Evolutionary conservation across 441 rosid genomes (phyloP), one percentile per base, ranked within the genome.

Genomic region (Bocquillonia castaneifolia): DNA sequence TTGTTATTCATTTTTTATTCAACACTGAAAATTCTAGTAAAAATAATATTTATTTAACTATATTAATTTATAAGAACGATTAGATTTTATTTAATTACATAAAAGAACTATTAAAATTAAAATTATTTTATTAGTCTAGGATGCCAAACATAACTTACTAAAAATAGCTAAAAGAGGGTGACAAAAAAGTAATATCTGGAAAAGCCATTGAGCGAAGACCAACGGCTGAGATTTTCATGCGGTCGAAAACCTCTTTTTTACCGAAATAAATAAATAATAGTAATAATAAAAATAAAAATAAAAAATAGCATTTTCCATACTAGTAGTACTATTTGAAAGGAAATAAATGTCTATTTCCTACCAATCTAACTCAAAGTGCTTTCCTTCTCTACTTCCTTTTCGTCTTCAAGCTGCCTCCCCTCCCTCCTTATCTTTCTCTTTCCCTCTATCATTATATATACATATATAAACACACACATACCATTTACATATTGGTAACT

Each of bases 181-280:
- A n/a, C n/a, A n/a, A n/a, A n/a, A n/a, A n/a, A n/a, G n/a, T n/a
- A n/a, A n/a, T n/a, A n/a, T n/a, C n/a, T n/a, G n/a, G n/a, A 9
- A 53, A 48, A 37, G 13, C 15, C 23, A 8, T 22, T 64, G 50
- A 25, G 48, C 55, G 48, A 50, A 5, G 0, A 42, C 52, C 62
- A 55, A 66, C 40, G 53, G 60, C 70, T 66, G 62, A 55, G 62
- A 66, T 66, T 1, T 39, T 39, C 26, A 54, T 53, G 68, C 36
- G 32, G 34, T 34, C 36, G 14, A 36, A 52, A 22, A 23, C 69
- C 50, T 66, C 22, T 25, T 66, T 39, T 66, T 66, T 32, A 54
- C 52, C 52, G 51, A 52, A 9, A 9, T 26, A 26, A 34, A 17
- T 7, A 5, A 1, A 28, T 56, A 20, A 0, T 10, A 54, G 4